Evolutionary conservation across 2,329 filamentous ascomycete species (phyloP), one percentile per base, ranked within the genome.

Genomic region (Beauveria varroae): DNA sequence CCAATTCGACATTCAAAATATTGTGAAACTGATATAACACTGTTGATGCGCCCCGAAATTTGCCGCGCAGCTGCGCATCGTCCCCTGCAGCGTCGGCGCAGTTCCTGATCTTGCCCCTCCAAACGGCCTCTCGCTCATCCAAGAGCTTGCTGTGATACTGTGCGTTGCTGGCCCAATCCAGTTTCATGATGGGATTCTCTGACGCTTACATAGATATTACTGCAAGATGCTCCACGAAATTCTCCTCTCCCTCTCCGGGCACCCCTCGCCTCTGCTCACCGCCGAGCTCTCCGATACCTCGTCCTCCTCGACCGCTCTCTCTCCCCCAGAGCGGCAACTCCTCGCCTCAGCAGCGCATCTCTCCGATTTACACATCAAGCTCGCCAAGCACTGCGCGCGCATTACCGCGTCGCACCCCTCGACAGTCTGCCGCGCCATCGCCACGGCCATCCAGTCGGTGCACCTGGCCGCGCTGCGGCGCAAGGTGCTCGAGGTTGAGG

Each of bases 151-250:
- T 12, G 18, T 16, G 28, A 46, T 44, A 58, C 5, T 43, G 37
- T 52, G 30, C 46, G 30, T 41, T n/a, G 55, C 22, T 24, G 3
- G 3, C 22, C 5, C 22, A 3, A 30, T 1, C 7, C 5, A 41
- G 24, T 34, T 6, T n/a, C 1, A 24, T 22, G 6, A 14, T 44
- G 34, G 7, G 12, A 1, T 24, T 6, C 18, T 2, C 57, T 59
- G 24, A 59, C 4, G 14, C 8, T 8, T 1, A 14, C 5, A 3
- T 8, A 46, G 28, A 26, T 10, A 2, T 16, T 24, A 1, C 14
- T 2, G 6, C 18, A 53, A 67, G 67, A 99, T 99, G 95, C 90
- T 99, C 74, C 95, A 98, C 84, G 95, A 99, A 81, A 91, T 99
- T 78, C 86, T 98, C 75, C 88, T 99, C 75, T 93, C 93, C 74